Evolutionary conservation across 2,329 filamentous ascomycete species (phyloP), one percentile per base, ranked within the genome.

Genomic region (Elsinoe fawcettii): DNA sequence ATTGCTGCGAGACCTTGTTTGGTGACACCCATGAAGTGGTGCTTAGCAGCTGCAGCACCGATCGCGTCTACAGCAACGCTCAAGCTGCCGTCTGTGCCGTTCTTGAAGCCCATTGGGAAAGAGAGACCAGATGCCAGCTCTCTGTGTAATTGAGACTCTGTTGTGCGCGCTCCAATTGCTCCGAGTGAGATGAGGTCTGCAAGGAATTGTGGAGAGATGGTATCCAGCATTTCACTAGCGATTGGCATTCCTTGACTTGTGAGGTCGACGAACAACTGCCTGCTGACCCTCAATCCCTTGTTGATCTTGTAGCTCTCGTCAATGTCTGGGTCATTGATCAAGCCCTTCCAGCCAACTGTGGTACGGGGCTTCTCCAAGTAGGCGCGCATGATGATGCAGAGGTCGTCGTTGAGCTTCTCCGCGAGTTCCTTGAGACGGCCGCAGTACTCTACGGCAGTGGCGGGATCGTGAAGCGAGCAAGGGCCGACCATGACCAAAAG

Each of bases 91-190:
- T 99, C 93, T 22, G 93, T 99, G 61, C 93, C 93, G 74, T 99
- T 99, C 84, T 99, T 99, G 86, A 96, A 99, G 59, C 93, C 93
- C 64, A 99, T 91, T 20, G 93, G 93, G 86, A 96, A 97, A 58
- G 89, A 95, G 56, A 97, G 81, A 65, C 93, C 93, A 25, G 88
- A 95, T 4, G 93, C 93, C 61, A 99, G 83, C 77, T 99, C 93
- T 62, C 93, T 87, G 76, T 99, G 93, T 63, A 97, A 80, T 76
- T 99, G 93, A 57, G 88, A 93, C 77, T 99, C 93, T 51, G 93
- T 99, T 43, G 93, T 99, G 64, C 93, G 84, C 43, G 93, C 93
- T 61, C 93, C 93, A 68, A 99, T 95, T 59, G 93, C 93, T 60
- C 93, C 93, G 23, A 97, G 85, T 0, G 90, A 95, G 72, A 99